Base-by-base conservation (phyloP, 2,329 filamentous ascomycete genomes). In the Fusarium nygamai region DNA sequence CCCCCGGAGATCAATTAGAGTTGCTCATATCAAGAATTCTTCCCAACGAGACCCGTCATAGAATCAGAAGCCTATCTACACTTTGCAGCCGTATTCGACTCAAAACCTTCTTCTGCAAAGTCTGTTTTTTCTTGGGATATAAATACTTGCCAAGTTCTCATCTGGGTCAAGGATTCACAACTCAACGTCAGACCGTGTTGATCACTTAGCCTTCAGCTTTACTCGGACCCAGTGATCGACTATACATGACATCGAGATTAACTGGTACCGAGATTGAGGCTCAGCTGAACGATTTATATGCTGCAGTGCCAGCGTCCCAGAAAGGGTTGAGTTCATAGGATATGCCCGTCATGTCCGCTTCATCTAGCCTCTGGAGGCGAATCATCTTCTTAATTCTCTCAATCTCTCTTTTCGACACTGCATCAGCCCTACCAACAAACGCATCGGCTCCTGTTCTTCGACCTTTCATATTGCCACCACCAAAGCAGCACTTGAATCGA, bases 191-290 rank as follows among this genome's bases (percentile, higher is more conserved):
- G 68, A 72, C 59, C 31, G 27, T 75, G 72, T 65, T 74, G 72
- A 74, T 74, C 72, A 43, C 31, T 34, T 43, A 48, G 39, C 53
- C 34, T 58, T 51, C 39, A 71, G 47, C 62, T 63, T 50, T 57
- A 58, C 33, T 17, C 29, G 39, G 64, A 57, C 69, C 72, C 68
- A 74, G 57, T 69, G 72, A 74, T 75, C 72, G 64, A 62, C 72
- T 57, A 38, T 58, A 50, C 22, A 74, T 74, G 72, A 75, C 72
- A 74, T 75, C 60, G 61, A 56, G 72, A 74, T 74, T 69, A 43
- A 56, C 72, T 65, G 60, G 46, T 59, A 72, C 72, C 68, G n/a
- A 48, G 50, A 72, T 72, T 74, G 72, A 75, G 72, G 72, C 71
- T 74, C 64, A 69, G 50, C 24, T 53, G 29, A n/a, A 69, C 56